Evolutionary conservation across 306 rosid genomes (phyloP), one percentile per base, ranked within the genome.

Genomic region (Gillenia trifoliata): DNA sequence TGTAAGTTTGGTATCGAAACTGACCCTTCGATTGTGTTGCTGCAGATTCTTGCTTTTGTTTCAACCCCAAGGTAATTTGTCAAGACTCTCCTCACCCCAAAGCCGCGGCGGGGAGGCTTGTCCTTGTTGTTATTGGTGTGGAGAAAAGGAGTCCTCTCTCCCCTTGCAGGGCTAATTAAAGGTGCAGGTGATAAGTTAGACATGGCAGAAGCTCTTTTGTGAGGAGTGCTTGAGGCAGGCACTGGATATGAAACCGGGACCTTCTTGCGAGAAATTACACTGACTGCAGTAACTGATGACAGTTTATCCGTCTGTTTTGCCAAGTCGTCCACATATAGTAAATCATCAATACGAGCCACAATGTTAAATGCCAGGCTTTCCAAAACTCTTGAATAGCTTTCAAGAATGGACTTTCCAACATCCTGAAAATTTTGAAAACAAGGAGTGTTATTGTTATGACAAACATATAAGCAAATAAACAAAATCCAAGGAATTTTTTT

Each of bases 61-160:
- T 93, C 98, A 11, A 69, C 97, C 11, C 98, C 96, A 56, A 93
- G 98, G 85, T 93, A 93, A 79, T 93, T 91, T 19, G 98, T 87
- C 88, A 93, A 85, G 1, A 82, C 98, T 74, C 91, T 85, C 81
- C 86, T 91, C 64, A 93, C 98, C 36, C 97, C 96, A 47, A 93
- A 83, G 11, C 97, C 93, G 0, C 90, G 96, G 8, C 91, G 91
- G 30, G 62, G 79, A 71, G 89, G 91, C 70, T 88, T 93, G 68
- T 23, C 77, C 75, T 19, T 80, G 64, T 55, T 81, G 56, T 25
- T 86, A 83, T 62, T 85, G 70, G 30, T 66, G 74, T 66, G 78
- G 81, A 93, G 87, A 85, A 91, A 89, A 72, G 94, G 97, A 71
- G 93, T 85, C 78, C 91, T 87, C 82, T 93, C 98, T 64, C 89